A percentile compares a stretch with the other conserved stretches of the same genome.
These are phyloP conservation scores for Stipa capillata DNA, from an alignment of 176 grass and related monocot species.

Conservation along the genomic window DNA sequence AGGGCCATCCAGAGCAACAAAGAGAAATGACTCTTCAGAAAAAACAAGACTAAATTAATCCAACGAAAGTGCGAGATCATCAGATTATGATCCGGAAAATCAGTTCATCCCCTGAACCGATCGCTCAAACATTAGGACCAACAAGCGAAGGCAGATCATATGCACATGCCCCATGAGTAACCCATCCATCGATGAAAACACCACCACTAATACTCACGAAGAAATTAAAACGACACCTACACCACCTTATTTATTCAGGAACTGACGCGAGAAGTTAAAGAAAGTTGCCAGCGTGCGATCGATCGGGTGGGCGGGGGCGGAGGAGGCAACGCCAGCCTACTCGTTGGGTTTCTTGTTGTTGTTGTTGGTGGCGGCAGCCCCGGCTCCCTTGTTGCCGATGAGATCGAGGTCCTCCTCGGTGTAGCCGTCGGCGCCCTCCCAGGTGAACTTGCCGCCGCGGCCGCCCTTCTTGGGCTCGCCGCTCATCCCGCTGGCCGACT, in stretches of 20 bases:
- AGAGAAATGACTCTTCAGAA: not conserved
- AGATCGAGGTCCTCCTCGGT: constrained; percentile 40
- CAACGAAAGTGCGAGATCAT: not conserved
- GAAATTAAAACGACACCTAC: not conserved
- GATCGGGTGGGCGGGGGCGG: not conserved
- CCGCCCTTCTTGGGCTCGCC: constrained; percentile 88
- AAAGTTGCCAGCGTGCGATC: not conserved
- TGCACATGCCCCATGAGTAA: constrained; percentile 7
- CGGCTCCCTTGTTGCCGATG: not conserved
- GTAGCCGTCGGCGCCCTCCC: constrained; percentile 57
- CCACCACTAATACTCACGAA: not conserved
- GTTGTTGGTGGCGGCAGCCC: not conserved
- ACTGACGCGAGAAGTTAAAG: not conserved
- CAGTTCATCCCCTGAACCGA: constrained; percentile 12
- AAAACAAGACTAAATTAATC: not conserved
- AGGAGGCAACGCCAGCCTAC: not conserved
- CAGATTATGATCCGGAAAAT: not conserved
- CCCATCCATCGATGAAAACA: not conserved
- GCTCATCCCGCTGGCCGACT: constrained; percentile 67
- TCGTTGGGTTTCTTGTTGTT: not conserved
- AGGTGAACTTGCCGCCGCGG: constrained; percentile 93
- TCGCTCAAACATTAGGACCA: not conserved
- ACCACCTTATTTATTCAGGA: constrained; percentile 14
- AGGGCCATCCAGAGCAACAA: not conserved
- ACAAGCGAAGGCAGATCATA: constrained; percentile 5